Evolutionary conservation across 2,329 filamentous ascomycete genomes (phyloP).

Genomic region (Teratosphaeria nubilosa): DNA sequence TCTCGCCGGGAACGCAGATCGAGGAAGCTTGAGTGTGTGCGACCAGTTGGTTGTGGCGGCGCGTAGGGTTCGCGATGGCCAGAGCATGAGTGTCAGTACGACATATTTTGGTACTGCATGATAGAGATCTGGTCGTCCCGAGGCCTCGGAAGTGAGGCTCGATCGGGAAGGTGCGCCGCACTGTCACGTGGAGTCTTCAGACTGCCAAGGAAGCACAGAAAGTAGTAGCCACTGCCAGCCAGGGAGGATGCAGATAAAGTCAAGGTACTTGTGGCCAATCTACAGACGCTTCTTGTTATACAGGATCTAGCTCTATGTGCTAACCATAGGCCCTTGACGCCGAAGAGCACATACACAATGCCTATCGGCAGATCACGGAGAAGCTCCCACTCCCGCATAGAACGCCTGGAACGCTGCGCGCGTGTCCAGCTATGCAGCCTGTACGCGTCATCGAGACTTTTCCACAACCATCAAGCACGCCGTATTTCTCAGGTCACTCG

Average conservation of each 20-base stretch:
- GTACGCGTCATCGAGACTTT: neutral
- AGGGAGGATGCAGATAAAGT: neutral
- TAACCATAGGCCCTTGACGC: neutral
- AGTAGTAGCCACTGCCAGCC: no score
- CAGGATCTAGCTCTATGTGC: neutral
- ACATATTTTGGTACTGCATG: neutral
- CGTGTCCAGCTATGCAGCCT: neutral
- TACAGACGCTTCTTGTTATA: neutral
- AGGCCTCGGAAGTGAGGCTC: neutral
- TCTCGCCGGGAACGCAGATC: constrained; percentile 40
- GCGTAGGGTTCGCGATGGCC: constrained; percentile 12
- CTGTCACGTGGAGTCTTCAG: neutral
- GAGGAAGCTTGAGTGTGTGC: constrained; percentile 36
- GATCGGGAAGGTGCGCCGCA: neutral
- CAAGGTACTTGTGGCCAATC: neutral
- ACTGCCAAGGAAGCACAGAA: no score
- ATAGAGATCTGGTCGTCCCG: neutral
- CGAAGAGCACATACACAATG: neutral
- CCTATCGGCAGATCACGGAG: neutral
- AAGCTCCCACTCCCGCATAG: neutral
- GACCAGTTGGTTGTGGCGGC: constrained; percentile 6
- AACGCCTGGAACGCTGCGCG: constrained; percentile 1
- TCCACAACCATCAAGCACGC: neutral
- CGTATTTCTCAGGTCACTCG: neutral
- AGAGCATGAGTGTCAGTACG: constrained; percentile 11